Evolutionary conservation across 257 asterid species (phyloP), one percentile per base, ranked within the genome.

Genomic region (Solanum tacnaense): DNA sequence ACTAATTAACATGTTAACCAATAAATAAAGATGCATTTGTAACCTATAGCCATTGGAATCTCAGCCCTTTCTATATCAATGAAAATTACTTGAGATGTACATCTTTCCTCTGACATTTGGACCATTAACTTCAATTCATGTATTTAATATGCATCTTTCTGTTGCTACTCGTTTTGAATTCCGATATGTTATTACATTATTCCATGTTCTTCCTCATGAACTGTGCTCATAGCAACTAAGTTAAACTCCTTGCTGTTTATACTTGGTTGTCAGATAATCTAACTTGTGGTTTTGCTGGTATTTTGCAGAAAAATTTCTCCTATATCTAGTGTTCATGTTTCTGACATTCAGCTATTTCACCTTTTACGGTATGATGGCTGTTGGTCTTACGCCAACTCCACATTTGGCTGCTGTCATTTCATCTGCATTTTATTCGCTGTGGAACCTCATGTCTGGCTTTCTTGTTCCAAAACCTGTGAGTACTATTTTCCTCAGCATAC

Each of bases 361-460:
- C 58, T 90, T 91, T 67, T 95, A 94, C 44, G 98, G 98, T 21
- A 93, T 94, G 98, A 92, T 93, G 96, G 93, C 94, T 4, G 94
- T 94, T 25, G 96, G 96, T 10, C 91, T 94, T 87, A 95, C 98
- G 38, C 93, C 98, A 11, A 92, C 85, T 46, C 93, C 89, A 89
- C 92, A 91, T 31, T 86, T 93, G 62, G 96, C 96, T 83, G 88
- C 94, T 10, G 92, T 93, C 25, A 62, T 91, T 81, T 94, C 95
- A 88, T 92, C 96, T 10, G 93, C 94, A 13, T 93, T 92, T 90
- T 92, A 94, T 90, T 90, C 92, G 29, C 11, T 95, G 41, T 94
- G 97, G 98, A 94, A 93, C 89, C 92, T 95, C 65, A 91, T 92
- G 72, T 91, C 95, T 3, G 98, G 98, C 49, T 95, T 93, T 86